These are phyloP conservation scores for Amanita exitialis DNA, from an alignment of 768 basidiomycete species.

Conservation along the genomic window DNA sequence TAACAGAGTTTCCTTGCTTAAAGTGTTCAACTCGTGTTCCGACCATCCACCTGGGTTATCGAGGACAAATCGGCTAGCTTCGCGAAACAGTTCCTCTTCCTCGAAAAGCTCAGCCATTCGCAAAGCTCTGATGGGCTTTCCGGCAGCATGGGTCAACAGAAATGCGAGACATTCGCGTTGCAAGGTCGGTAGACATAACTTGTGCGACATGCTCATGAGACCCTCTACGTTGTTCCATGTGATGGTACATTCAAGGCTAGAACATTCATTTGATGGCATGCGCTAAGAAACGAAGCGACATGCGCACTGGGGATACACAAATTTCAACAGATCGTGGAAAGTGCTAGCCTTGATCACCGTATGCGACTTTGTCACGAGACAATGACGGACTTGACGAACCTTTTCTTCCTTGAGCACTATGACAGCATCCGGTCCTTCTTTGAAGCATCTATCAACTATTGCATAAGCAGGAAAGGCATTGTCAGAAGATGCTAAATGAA, in stretches of 20 bases:
- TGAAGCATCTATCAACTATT: slow-evolving; percentile 30
- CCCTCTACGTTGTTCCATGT: slow-evolving; percentile 94
- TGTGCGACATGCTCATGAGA: slow-evolving; percentile 84
- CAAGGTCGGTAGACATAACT: slow-evolving; percentile 74
- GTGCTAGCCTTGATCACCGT: slow-evolving; percentile 46
- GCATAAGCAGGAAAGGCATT: slow-evolving; percentile 22
- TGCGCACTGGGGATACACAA: slow-evolving; percentile 84
- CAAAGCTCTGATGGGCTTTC: slow-evolving; percentile 87
- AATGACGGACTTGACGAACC: slow-evolving; percentile 23
- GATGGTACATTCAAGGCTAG: slow-evolving; percentile 81
- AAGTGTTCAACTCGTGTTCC: slow-evolving; percentile 70
- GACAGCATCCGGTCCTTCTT: slow-evolving; percentile 63
- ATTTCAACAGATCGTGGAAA: slow-evolving; percentile 92
- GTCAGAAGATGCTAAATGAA: not conserved
- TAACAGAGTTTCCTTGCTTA: slow-evolving; percentile 73
- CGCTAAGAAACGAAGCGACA: not conserved
- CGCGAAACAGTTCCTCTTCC: slow-evolving; percentile 84
- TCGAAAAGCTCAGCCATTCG: slow-evolving; percentile 86
- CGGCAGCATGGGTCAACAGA: slow-evolving; percentile 86
- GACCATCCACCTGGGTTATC: slow-evolving; percentile 87
- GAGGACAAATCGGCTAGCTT: slow-evolving; percentile 84
- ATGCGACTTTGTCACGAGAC: not conserved
- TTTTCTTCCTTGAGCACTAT: slow-evolving; percentile 88
- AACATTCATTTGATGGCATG: not conserved
- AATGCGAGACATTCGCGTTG: slow-evolving; percentile 80